Evolutionary conservation across 768 basidiomycete species (phyloP).

Genomic region (Melanogaster broomeanus): DNA sequence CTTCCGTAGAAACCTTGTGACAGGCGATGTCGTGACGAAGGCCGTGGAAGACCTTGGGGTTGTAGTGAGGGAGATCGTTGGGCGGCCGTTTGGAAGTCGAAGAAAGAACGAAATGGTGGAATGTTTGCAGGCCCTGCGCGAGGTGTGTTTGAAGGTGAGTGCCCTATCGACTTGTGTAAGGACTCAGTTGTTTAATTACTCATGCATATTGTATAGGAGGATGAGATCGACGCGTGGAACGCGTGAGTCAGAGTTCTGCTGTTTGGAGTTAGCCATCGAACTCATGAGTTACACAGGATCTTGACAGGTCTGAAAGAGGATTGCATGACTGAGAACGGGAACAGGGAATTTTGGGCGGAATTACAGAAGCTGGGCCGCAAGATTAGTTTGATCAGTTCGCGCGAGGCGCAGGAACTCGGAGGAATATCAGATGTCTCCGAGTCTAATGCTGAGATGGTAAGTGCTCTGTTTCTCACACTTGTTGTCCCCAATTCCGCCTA

Average conservation of each 20-base stretch:
- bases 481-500: neutral
- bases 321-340: conserved; percentile 58
- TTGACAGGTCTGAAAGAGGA: conserved; percentile 55
- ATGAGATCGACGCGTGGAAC: conserved; percentile 86
- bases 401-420: conserved; percentile 62
- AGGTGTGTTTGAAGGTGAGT: conserved; percentile 62
- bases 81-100: conserved; percentile 68
- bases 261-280: neutral
- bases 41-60: conserved; percentile 78
- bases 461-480: conserved; percentile 13
- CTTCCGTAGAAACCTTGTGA: conserved; percentile 68
- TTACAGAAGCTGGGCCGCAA: conserved; percentile 50
- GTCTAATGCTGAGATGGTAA: conserved; percentile 53
- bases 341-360: conserved; percentile 66
- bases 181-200: neutral
- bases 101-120: conserved; percentile 71
- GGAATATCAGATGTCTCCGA: conserved; percentile 60
- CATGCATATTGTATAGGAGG: conserved; percentile 50
- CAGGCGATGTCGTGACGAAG: conserved; percentile 81
- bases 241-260: conserved; percentile 40
- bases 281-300: conserved; percentile 46
- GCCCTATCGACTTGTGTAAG: neutral
- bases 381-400: conserved; percentile 61
- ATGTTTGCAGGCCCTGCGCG: conserved; percentile 69
- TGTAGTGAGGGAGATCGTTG: conserved; percentile 70